Conservation (phyloP, 441 rosid species). For the Eruca vesicaria region DNA sequence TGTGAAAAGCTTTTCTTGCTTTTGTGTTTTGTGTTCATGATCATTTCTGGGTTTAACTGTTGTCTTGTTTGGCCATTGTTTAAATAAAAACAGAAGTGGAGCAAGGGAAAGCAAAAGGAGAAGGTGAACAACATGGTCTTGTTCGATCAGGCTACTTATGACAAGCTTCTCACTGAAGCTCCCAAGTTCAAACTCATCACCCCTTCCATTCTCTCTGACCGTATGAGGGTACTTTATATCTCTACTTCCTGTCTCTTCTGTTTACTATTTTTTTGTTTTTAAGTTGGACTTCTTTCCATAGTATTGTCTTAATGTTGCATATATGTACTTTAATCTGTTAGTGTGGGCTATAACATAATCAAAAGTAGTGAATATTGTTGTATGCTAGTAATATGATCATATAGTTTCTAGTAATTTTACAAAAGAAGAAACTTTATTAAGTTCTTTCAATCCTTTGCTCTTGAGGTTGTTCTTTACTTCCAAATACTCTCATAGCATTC, state of each 20-base stretch:
- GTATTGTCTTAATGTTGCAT: no score
- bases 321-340: no score
- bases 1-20: not conserved
- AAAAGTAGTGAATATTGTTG: no score
- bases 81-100: constrained; percentile 50
- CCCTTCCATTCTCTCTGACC: constrained; percentile 55
- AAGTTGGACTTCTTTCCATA: no score
- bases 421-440: no score
- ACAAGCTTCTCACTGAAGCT: constrained; percentile 56
- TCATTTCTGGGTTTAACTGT: not conserved
- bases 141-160: constrained; percentile 57
- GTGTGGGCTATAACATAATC: no score
- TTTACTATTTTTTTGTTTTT: no score
- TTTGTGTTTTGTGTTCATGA: not conserved
- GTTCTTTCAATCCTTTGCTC: no score
- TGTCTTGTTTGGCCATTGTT: not conserved
- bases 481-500: no score
- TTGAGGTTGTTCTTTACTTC: no score
- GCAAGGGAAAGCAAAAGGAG: constrained; percentile 72
- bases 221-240: constrained; percentile 58
- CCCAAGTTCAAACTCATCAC: constrained; percentile 60
- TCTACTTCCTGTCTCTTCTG: not conserved
- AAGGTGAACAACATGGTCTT: constrained; percentile 70
- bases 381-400: no score
- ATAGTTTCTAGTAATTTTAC: no score